These are phyloP conservation scores for Penicillium soppii DNA, from an alignment of 495 filamentous ascomycete genomes.

Conservation along the genomic window DNA sequence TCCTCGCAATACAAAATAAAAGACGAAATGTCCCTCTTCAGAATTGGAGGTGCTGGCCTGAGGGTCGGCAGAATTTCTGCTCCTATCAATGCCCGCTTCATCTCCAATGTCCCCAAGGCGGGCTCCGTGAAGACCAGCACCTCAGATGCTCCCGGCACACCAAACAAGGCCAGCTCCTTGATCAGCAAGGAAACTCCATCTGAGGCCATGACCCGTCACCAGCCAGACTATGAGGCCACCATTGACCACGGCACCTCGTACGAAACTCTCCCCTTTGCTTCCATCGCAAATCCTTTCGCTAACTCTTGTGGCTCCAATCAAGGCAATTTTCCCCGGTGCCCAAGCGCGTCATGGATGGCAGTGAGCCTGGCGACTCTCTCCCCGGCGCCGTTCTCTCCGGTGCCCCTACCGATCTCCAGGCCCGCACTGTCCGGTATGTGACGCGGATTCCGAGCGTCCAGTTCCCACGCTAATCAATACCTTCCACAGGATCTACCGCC, in stretches of 20 bases:
- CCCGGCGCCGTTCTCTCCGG: slow-evolving; percentile 87
- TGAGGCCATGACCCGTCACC: slow-evolving; percentile 57
- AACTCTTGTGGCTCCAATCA: slow-evolving; percentile 14
- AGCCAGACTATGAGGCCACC: slow-evolving; percentile 76
- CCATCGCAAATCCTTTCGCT: slow-evolving; percentile 15
- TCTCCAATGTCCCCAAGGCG: slow-evolving; percentile 27
- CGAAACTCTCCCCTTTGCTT: slow-evolving; percentile 18
- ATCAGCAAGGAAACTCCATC: slow-evolving; percentile 52
- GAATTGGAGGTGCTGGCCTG: slow-evolving; percentile 40
- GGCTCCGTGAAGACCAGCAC: slow-evolving; percentile 39
- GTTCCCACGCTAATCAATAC: slow-evolving; percentile 20
- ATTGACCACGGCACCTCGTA: slow-evolving; percentile 84
- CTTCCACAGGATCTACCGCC: slow-evolving; percentile 74
- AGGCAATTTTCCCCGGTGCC: slow-evolving; percentile 90
- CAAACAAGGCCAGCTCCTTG: slow-evolving; percentile 42
- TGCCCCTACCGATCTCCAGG: slow-evolving; percentile 89
- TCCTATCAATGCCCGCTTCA: slow-evolving; percentile 38
- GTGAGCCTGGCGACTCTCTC: slow-evolving; percentile 71
- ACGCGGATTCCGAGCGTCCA: neutral
- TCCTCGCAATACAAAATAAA: slow-evolving; percentile 22
- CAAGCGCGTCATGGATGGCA: slow-evolving; percentile 83
- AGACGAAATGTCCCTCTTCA: slow-evolving; percentile 45
- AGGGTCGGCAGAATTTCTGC: slow-evolving; percentile 32
- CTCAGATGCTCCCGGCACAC: slow-evolving; percentile 40
- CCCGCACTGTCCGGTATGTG: slow-evolving; percentile 83